Conservation (phyloP, 495 filamentous ascomycete species). For the Baudoinia panamericana region DNA sequence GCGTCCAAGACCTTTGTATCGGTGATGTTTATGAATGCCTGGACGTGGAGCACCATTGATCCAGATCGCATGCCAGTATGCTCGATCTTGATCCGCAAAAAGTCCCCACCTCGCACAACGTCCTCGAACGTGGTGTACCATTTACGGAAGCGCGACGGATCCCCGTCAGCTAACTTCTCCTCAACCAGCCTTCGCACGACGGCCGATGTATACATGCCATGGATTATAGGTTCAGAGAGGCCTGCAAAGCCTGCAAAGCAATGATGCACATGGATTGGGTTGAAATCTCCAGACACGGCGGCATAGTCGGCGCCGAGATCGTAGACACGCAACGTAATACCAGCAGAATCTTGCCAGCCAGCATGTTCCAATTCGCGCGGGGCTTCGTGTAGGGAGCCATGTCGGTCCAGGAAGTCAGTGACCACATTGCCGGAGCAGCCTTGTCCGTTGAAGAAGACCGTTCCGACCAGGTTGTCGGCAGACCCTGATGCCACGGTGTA, state of each 20-base stretch:
- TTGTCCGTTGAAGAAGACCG: no score
- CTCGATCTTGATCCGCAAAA: conserved; percentile 82
- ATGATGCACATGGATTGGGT: conserved; percentile 94
- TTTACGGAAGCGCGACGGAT: conserved; percentile 88
- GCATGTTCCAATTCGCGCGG: conserved; percentile 92
- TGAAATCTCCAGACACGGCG: conserved; percentile 93
- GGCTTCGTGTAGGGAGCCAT: conserved; percentile 90
- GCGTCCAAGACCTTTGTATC: conserved; percentile 90
- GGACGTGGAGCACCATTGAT: conserved; percentile 97
- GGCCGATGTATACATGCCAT: conserved; percentile 98
- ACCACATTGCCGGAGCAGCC: conserved; percentile 97
- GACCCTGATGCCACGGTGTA: conserved; percentile 91
- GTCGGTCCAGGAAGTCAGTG: conserved; percentile 84
- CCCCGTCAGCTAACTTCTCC: conserved; percentile 98
- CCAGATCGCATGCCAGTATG: conserved; percentile 96
- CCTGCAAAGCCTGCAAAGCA: conserved; percentile 92
- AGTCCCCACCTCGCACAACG: conserved; percentile 95
- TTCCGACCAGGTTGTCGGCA: conserved; percentile 80
- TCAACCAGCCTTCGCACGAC: conserved; percentile 96
- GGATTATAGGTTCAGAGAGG: conserved; percentile 89
- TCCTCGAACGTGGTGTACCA: conserved; percentile 90
- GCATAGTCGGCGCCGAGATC: conserved; percentile 97
- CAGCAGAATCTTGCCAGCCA: conserved; percentile 81
- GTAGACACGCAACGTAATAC: conserved; percentile 82
- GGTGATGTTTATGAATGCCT: conserved; percentile 80